Conservation (phyloP, 208 protist genomes). For the Leishmania tropica region DNA sequence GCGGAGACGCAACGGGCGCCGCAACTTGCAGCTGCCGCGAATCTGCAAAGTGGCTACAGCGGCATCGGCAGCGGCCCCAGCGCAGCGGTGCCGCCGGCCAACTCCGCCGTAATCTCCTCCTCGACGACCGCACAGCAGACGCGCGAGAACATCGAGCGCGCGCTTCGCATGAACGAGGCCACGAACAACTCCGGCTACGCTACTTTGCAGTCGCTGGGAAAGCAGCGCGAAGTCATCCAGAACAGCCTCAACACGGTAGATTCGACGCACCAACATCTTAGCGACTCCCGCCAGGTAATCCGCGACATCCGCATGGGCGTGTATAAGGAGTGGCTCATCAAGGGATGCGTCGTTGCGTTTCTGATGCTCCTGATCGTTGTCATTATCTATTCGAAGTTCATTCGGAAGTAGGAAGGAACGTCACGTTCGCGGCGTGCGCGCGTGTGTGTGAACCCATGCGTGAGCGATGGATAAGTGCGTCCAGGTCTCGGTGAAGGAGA, state of each 20-base stretch:
- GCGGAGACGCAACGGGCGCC: neutral
- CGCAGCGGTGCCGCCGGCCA: constrained; percentile 12
- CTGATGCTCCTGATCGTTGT: constrained; percentile 57
- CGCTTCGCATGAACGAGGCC: constrained; percentile 55
- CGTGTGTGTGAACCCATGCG: neutral
- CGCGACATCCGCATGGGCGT: constrained; percentile 69
- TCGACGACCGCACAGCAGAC: constrained; percentile 39
- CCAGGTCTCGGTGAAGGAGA: neutral
- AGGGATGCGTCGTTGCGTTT: constrained; percentile 51
- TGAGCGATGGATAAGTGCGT: neutral
- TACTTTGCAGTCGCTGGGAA: constrained; percentile 66
- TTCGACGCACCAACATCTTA: constrained; percentile 49
- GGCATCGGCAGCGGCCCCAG: constrained; percentile 12
- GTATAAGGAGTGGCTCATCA: constrained; percentile 80
- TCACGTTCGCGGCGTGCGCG: neutral
- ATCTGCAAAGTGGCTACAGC: constrained; percentile 28
- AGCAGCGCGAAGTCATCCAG: constrained; percentile 72
- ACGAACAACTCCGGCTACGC: constrained; percentile 73
- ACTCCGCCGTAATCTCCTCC: constrained; percentile 2
- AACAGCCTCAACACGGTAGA: constrained; percentile 57
- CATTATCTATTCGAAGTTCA: constrained; percentile 74
- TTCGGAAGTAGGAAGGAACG: constrained; percentile 31
- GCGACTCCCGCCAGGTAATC: constrained; percentile 59
- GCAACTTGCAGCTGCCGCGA: neutral
- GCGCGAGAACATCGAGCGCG: constrained; percentile 65